These are phyloP conservation scores for Clonostachys byssicola DNA, from an alignment of 2,329 filamentous ascomycete species.

Conservation along the genomic window DNA sequence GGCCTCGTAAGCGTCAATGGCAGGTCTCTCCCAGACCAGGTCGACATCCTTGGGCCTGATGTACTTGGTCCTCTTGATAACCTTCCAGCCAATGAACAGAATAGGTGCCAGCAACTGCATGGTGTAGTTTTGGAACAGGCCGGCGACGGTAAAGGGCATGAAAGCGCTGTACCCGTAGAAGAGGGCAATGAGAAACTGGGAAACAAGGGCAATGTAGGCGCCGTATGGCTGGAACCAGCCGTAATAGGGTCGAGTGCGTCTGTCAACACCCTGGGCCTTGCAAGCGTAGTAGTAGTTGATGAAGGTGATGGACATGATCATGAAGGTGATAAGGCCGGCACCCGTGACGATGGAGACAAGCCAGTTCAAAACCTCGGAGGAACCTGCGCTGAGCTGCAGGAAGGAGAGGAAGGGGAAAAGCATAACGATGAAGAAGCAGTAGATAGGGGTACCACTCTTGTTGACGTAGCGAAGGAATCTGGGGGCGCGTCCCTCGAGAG, in stretches of 20 bases:
- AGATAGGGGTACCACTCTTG: conserved; percentile 56
- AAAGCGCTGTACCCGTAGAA: conserved; percentile 18
- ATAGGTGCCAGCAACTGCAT: conserved; percentile 50
- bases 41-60: conserved; percentile 50
- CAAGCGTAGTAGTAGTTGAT: conserved; percentile 61
- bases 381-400: conserved; percentile 57
- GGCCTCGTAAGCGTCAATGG: conserved; percentile 53
- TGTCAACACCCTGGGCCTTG: conserved; percentile 49
- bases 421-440: conserved; percentile 46
- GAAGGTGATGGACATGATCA: conserved; percentile 60
- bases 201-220: conserved; percentile 40
- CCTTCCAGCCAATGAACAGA: conserved; percentile 59
- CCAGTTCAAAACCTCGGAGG: conserved; percentile 65
- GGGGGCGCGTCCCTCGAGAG: conserved; percentile 60
- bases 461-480: conserved; percentile 55
- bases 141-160: conserved; percentile 28
- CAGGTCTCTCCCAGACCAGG: conserved; percentile 54
- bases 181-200: neutral
- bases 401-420: conserved; percentile 63
- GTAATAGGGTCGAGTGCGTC: conserved; percentile 55
- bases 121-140: conserved; percentile 49
- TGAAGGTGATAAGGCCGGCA: conserved; percentile 67
- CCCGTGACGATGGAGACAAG: conserved; percentile 67
- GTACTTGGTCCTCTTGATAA: conserved; percentile 54
- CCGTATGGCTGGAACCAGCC: conserved; percentile 60